Percentiles rank a stretch among this genome's conserved stretches.
Conservation (phyloP, 1,139 yeast species). For the Suhomyces bribrorum region DNA sequence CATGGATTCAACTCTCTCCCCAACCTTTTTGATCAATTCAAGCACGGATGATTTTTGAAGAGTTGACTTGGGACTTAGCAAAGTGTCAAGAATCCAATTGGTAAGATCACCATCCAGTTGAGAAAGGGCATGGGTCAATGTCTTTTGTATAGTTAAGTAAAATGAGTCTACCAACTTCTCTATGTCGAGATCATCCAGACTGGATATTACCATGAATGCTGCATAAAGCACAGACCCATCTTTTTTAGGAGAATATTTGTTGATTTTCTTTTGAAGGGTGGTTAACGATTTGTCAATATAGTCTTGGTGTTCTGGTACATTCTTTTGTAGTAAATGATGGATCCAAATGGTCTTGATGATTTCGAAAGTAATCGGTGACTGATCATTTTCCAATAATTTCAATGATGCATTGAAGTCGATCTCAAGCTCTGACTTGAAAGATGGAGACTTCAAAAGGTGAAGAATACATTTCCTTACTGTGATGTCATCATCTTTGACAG, state of each 20-base stretch:
- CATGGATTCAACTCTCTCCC: constrained; percentile 3
- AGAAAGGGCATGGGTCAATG: not conserved
- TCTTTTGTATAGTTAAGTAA: constrained; percentile 1
- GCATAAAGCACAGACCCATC: constrained; percentile 3
- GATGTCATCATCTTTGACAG: constrained; percentile 11
- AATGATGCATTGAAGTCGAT: constrained; percentile 31
- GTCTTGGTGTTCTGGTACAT: constrained; percentile 19
- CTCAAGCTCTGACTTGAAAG: constrained; percentile 54
- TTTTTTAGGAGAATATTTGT: constrained; percentile 1
- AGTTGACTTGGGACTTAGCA: constrained; percentile 6
- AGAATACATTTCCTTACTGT: constrained; percentile 23
- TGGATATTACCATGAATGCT: constrained; percentile 17
- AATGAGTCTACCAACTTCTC: constrained; percentile 2
- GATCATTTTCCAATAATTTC: constrained; percentile 21
- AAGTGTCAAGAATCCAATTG: constrained; percentile 3
- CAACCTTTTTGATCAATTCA: constrained; percentile 6
- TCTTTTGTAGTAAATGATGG: constrained; percentile 27
- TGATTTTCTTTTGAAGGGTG: constrained; percentile 9
- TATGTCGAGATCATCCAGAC: constrained; percentile 1
- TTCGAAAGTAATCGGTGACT: constrained; percentile 16
- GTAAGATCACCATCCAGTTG: not conserved
- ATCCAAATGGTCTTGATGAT: constrained; percentile 33
- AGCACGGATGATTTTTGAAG: constrained; percentile 10
- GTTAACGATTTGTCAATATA: constrained; percentile 19
- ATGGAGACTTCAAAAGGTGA: constrained; percentile 48